Conservation (phyloP, 768 basidiomycete species). For the Panellus pusillus region DNA sequence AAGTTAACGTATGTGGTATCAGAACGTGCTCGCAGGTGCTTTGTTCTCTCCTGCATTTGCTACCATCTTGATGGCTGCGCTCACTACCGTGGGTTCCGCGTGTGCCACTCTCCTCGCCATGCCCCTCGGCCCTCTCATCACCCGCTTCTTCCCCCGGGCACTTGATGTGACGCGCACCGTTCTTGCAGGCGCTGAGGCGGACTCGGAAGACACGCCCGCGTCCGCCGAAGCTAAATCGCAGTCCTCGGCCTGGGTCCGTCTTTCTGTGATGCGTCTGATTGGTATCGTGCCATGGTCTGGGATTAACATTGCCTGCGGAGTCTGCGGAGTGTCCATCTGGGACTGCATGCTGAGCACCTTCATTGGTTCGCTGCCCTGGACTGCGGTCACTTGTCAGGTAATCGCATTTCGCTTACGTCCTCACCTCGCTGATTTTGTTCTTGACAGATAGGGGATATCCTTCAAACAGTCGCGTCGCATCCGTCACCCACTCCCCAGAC, state of each 20-base stretch:
- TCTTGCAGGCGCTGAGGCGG: conserved; percentile 46
- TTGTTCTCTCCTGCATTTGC: conserved; percentile 82
- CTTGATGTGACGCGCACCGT: conserved; percentile 83
- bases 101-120: conserved; percentile 78
- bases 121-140: conserved; percentile 83
- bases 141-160: conserved; percentile 79
- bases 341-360: conserved; percentile 83
- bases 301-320: conserved; percentile 95
- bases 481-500: conserved; percentile 72
- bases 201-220: conserved; percentile 21
- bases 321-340: conserved; percentile 73
- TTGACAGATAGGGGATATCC: conserved; percentile 77
- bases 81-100: conserved; percentile 86
- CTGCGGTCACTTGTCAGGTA: conserved; percentile 88
- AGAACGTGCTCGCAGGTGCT: conserved; percentile 91
- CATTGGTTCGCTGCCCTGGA: conserved; percentile 86
- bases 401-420: conserved; percentile 6
- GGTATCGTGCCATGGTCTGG: conserved; percentile 97
- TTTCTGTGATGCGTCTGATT: conserved; percentile 85
- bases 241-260: conserved; percentile 74
- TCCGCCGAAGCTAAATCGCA: conserved; percentile 25
- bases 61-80: conserved; percentile 74
- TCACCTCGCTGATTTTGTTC: background rate
- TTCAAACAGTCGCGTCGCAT: conserved; percentile 77
- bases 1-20: conserved; percentile 13